Base-by-base conservation (phyloP, 768 basidiomycete species). In the Lactarius evosmus region DNA sequence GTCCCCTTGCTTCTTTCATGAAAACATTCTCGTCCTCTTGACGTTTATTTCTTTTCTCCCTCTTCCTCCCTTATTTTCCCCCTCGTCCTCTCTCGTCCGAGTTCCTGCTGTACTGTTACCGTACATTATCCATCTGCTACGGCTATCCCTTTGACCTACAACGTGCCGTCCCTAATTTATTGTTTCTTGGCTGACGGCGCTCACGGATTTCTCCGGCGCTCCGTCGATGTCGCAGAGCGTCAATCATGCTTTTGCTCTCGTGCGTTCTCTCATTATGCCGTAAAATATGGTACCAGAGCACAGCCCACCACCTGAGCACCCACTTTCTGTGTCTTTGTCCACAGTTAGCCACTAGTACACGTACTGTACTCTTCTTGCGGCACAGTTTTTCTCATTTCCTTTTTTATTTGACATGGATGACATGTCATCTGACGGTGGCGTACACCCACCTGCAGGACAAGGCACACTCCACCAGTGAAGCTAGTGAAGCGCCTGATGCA, bases 231-330 rank as follows among this genome's bases (percentile, higher is more conserved):
- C 60, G 41, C 41, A n/a, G 22, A n/a, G n/a, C 40, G 56, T 58
- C 57, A 63, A 51, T 58, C 36, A 58, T 25, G 9, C 56, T 63
- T 57, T 33, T 27, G 19, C 36, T 32, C 44, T 30, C 29, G 27
- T 33, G 19, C 36, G 17, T 33, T 62, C 19, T 33, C 11, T 30
- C 8, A 57, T 63, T 32, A 63, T 58, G 62, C 62, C 61, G 61
- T 62, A 56, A 22, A 49, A 9, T 14, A 29, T 11, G 19, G 17
- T 41, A 38, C 36, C 38, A 30, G 6, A 7, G 49, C 11, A n/a
- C 44, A 46, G 38, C 38, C 16, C 44, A 36, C n/a, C 25, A 49
- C 11, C 46, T 11, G 12, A 25, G 16, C 14, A 7, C 16, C 38
- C 38, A 40, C 16, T n/a, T n/a, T n/a, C n/a, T n/a, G n/a, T n/a